Evolutionary conservation across 2,329 filamentous ascomycete species (phyloP).

Genomic region (Fusarium sp.): DNA sequence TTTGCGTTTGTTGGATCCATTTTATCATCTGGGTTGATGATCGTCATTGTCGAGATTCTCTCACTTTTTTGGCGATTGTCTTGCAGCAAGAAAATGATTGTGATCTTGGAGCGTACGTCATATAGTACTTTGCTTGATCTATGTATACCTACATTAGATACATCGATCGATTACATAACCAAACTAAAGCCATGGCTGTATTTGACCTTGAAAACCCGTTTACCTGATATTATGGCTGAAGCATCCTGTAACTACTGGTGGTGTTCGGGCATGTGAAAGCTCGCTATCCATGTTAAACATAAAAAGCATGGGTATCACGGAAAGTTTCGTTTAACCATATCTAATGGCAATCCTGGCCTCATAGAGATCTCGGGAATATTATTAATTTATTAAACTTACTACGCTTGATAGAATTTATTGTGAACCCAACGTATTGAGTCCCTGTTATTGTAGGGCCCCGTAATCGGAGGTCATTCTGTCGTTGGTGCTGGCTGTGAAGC

Average conservation of each 20-base stretch:
- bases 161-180: background rate
- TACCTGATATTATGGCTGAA: background rate
- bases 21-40: conserved; percentile 23
- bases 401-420: background rate
- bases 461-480: conserved; percentile 14
- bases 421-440: background rate
- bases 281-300: background rate
- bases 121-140: background rate
- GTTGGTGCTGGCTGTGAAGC: background rate
- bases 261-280: background rate
- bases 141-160: background rate
- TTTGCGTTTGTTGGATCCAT: conserved; percentile 17
- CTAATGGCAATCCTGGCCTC: background rate
- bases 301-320: background rate
- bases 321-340: background rate
- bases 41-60: conserved; percentile 19
- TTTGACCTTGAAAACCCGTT: background rate
- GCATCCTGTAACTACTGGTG: background rate
- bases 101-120: conserved; percentile 25
- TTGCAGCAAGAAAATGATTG: background rate
- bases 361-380: background rate
- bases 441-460: background rate
- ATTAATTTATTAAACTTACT: background rate
- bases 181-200: background rate
- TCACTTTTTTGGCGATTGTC: conserved; percentile 10